A percentile compares a stretch with the other conserved stretches of the same genome.
Evolutionary conservation across 2,329 filamentous ascomycete genomes (phyloP).

Genomic region (Myriosclerotinia scirpicola): DNA sequence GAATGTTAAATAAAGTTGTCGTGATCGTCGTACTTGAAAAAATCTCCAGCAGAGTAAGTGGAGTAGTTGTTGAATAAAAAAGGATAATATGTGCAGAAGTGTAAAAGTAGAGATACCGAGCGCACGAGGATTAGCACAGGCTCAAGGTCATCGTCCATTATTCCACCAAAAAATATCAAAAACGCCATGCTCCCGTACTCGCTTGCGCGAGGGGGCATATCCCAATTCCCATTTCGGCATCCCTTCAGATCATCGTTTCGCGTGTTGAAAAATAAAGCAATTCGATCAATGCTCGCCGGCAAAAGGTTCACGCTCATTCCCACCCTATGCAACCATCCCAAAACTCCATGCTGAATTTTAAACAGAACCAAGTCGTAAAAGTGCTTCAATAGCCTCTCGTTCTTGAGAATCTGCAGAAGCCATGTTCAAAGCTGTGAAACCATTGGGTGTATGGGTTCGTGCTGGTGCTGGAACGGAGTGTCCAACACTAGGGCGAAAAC

Average conservation of each 20-base stretch:
- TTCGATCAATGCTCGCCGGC: conserved; percentile 41
- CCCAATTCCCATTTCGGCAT: conserved; percentile 27
- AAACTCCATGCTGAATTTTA: conserved; percentile 45
- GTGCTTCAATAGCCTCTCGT: conserved; percentile 77
- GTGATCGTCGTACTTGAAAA: conserved; percentile 11
- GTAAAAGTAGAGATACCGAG: conserved; percentile 35
- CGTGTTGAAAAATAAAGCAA: conserved; percentile 33
- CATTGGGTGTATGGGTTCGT: conserved; percentile 48
- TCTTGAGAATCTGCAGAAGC: conserved; percentile 65
- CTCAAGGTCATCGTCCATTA: conserved; percentile 34
- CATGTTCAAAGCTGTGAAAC: conserved; percentile 47
- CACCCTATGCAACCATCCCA: conserved; percentile 34
- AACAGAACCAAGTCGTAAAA: conserved; percentile 78
- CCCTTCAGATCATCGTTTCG: conserved; percentile 34
- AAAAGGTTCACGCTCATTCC: conserved; percentile 37
- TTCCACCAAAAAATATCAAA: conserved; percentile 29
- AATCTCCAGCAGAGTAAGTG: conserved; percentile 15
- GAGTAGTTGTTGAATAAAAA: conserved; percentile 28
- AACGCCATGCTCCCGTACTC: conserved; percentile 35
- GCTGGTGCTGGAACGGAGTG: conserved; percentile 39
- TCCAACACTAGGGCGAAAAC: conserved; percentile 30
- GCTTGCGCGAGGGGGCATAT: conserved; percentile 26
- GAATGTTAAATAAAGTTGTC: conserved; percentile 18
- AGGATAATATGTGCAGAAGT: conserved; percentile 30
- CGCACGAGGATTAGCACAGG: conserved; percentile 40